A percentile compares a stretch with the other conserved stretches of the same genome.
phyloP scores from a whole-genome alignment of 176 grass and related monocot genomes.

The Ampelocalamus luodianensis region DNA sequence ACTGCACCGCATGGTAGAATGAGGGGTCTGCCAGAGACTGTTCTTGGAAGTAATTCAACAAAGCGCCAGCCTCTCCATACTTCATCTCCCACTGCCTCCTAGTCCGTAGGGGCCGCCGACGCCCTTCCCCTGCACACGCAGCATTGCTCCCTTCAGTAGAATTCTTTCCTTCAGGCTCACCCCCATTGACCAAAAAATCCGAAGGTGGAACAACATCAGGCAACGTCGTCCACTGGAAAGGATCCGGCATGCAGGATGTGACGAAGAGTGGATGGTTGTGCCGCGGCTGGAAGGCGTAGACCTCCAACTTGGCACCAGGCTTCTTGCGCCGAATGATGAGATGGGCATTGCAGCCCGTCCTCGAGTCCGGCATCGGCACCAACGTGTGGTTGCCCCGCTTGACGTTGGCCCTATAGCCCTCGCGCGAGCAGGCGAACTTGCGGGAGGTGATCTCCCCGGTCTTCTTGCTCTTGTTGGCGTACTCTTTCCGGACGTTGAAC shows the following conservation, averaged over 20 bases:
- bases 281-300: constrained; percentile 45
- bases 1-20: constrained; percentile 65
- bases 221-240: constrained; percentile 31
- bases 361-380: constrained; percentile 44
- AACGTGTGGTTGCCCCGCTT: constrained; percentile 48
- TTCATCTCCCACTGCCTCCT: constrained; percentile 53
- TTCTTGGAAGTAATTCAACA: constrained; percentile 59
- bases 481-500: constrained; percentile 57
- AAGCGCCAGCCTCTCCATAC: constrained; percentile 52
- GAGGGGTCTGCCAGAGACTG: constrained; percentile 47
- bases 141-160: constrained; percentile 13
- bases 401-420: constrained; percentile 44
- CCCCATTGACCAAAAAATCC: not conserved
- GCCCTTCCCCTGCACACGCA: constrained; percentile 6
- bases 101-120: constrained; percentile 31
- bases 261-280: constrained; percentile 62
- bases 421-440: constrained; percentile 58
- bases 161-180: not conserved
- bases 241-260: constrained; percentile 37
- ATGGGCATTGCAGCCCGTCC: constrained; percentile 61
- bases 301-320: constrained; percentile 38
- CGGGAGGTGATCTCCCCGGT: constrained; percentile 59
- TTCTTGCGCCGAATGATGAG: constrained; percentile 61
- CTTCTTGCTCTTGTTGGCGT: constrained; percentile 57
- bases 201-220: not conserved